A percentile compares a stretch with the other conserved stretches of the same genome.
Conservation (phyloP, 2,329 filamentous ascomycete species). For the Arthrobotrys conoides region DNA sequence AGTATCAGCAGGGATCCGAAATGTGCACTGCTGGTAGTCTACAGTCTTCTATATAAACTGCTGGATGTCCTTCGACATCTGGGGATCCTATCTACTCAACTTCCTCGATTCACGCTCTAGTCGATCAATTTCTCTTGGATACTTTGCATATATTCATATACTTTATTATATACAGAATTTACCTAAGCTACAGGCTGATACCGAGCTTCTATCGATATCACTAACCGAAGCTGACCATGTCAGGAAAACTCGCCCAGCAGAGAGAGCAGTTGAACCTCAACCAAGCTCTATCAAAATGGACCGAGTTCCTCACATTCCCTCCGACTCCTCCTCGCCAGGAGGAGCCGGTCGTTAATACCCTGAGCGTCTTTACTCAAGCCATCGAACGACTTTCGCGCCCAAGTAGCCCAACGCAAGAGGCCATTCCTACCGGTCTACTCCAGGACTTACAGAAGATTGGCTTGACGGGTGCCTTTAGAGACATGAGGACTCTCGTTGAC, state of each 20-base stretch:
- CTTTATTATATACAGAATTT: slow-evolving; percentile 6
- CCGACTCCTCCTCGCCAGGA: slow-evolving; percentile 37
- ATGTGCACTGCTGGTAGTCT: background rate
- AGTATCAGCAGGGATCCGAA: slow-evolving; percentile 4
- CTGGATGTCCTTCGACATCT: slow-evolving; percentile 1
- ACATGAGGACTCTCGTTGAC: slow-evolving; percentile 57
- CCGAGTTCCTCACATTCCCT: slow-evolving; percentile 52
- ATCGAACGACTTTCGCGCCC: slow-evolving; percentile 48
- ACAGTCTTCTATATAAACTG: slow-evolving; percentile 36
- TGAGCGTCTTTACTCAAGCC: slow-evolving; percentile 45
- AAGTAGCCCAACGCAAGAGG: slow-evolving; percentile 57
- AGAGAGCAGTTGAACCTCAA: slow-evolving; percentile 58
- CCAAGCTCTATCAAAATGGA: slow-evolving; percentile 52
- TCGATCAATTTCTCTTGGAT: background rate
- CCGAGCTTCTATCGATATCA: background rate
- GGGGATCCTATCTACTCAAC: background rate
- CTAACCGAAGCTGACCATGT: slow-evolving; percentile 31
- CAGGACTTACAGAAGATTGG: slow-evolving; percentile 56
- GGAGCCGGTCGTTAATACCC: slow-evolving; percentile 9
- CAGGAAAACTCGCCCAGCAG: slow-evolving; percentile 39
- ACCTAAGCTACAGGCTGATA: background rate
- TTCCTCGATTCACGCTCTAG: background rate
- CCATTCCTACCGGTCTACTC: slow-evolving; percentile 52
- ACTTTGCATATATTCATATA: background rate
- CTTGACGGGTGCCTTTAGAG: slow-evolving; percentile 46